A percentile compares a stretch with the other conserved stretches of the same genome.
phyloP scores from a whole-genome alignment of 306 rosid genomes.

The Potentilla sterilis region DNA sequence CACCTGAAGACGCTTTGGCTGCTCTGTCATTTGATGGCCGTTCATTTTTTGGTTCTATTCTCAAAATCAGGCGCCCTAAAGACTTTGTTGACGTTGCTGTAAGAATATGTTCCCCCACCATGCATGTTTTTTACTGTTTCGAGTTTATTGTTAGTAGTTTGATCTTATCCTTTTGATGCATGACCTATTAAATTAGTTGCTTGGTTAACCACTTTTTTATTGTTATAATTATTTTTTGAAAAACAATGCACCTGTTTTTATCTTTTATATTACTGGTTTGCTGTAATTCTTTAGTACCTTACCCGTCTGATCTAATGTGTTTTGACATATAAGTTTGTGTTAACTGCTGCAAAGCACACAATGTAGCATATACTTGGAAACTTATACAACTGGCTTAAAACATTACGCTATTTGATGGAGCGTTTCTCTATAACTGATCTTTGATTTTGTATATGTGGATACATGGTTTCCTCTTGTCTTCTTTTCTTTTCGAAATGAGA shows the following conservation, averaged over 20 bases:
- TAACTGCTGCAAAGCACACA: background rate
- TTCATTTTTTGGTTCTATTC: slow-evolving; percentile 57
- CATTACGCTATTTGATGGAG: background rate
- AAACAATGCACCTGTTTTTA: background rate
- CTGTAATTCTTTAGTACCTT: background rate
- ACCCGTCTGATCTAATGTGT: background rate
- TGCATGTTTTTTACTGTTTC: background rate
- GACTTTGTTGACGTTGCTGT: slow-evolving; percentile 82
- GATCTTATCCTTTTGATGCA: slow-evolving; percentile 8
- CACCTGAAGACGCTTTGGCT: slow-evolving; percentile 81
- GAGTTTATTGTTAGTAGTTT: slow-evolving; percentile 13
- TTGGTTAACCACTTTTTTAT: slow-evolving; percentile 6
- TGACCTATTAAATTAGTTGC: background rate
- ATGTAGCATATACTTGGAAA: background rate
- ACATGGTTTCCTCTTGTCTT: background rate
- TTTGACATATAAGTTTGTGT: background rate
- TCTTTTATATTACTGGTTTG: background rate
- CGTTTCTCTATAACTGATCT: background rate
- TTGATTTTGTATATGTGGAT: background rate
- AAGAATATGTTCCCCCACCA: slow-evolving; percentile 48
- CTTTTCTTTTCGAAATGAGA: background rate
- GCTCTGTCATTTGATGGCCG: slow-evolving; percentile 88
- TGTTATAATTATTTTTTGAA: background rate
- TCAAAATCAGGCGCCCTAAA: slow-evolving; percentile 86
- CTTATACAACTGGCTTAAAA: background rate